A percentile compares a stretch with the other conserved stretches of the same genome.
Evolutionary conservation across 2,329 filamentous ascomycete species (phyloP).

Genomic region (Exophiala sp.): DNA sequence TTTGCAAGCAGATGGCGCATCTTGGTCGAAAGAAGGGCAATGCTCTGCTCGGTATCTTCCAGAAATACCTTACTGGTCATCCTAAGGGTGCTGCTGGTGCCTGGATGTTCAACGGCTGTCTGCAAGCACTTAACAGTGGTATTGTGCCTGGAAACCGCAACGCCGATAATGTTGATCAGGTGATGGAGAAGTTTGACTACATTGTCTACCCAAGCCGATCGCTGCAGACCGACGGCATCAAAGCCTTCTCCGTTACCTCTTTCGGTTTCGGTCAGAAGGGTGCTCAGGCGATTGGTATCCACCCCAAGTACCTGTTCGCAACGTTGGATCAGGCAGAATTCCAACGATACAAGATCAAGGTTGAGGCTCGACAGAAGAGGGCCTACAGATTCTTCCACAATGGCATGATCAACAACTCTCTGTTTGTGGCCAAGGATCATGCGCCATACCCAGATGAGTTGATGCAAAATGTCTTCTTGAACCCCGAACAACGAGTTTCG

Average conservation of each 20-base stretch:
- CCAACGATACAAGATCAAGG: slow-evolving; percentile 77
- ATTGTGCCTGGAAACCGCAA: slow-evolving; percentile 96
- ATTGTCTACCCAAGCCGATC: slow-evolving; percentile 94
- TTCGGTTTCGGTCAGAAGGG: slow-evolving; percentile 99
- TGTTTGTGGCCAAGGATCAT: slow-evolving; percentile 93
- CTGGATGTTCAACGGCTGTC: slow-evolving; percentile 99
- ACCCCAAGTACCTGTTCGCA: slow-evolving; percentile 92
- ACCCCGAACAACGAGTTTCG: slow-evolving; percentile 83
- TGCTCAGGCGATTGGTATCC: slow-evolving; percentile 92
- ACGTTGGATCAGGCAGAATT: slow-evolving; percentile 86
- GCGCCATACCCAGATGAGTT: slow-evolving; percentile 86
- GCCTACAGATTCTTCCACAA: slow-evolving; percentile 99
- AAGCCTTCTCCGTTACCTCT: slow-evolving; percentile 97
- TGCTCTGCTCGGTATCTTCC: slow-evolving; percentile 93
- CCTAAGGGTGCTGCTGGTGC: slow-evolving; percentile 98
- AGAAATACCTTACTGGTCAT: slow-evolving; percentile 98
- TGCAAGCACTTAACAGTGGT: slow-evolving; percentile 92
- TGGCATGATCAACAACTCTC: slow-evolving; percentile 92
- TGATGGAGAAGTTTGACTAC: slow-evolving; percentile 97
- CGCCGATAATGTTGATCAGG: slow-evolving; percentile 91
- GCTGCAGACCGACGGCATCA: slow-evolving; percentile 96
- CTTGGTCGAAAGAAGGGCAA: slow-evolving; percentile 96
- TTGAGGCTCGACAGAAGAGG: slow-evolving; percentile 93
- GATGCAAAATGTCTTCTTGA: slow-evolving; percentile 83
- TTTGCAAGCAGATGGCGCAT: slow-evolving; percentile 93